Conservation (phyloP, 2,329 filamentous ascomycete genomes). For the Xylariaceae sp. region DNA sequence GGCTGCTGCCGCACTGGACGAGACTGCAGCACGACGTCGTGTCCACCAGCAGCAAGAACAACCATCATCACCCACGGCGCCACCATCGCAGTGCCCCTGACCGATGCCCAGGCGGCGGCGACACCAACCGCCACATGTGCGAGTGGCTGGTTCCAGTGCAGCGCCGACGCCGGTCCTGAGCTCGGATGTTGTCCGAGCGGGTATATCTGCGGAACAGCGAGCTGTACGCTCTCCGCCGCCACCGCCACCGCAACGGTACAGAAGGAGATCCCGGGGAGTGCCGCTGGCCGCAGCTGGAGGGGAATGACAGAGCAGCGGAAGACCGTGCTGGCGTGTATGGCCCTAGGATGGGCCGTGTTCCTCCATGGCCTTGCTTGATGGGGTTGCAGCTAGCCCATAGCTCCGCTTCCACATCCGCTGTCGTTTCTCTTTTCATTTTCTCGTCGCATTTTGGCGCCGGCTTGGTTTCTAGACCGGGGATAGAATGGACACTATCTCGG, state of each 20-base stretch:
- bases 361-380: background rate
- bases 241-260: constrained; percentile 54
- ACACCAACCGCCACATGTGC: constrained; percentile 54
- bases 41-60: constrained; percentile 54
- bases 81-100: constrained; percentile 65
- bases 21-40: constrained; percentile 77
- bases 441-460: background rate
- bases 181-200: constrained; percentile 82
- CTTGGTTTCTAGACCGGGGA: background rate
- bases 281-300: background rate
- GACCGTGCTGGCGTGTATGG: constrained; percentile 5
- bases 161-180: constrained; percentile 51
- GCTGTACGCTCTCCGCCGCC: constrained; percentile 58
- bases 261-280: constrained; percentile 42
- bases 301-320: background rate
- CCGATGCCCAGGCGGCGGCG: constrained; percentile 39
- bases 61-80: constrained; percentile 64
- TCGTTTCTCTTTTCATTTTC: background rate
- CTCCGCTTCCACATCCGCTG: background rate
- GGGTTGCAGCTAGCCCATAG: background rate
- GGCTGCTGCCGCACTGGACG: constrained; percentile 83
- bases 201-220: constrained; percentile 67
- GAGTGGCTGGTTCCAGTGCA: constrained; percentile 72
- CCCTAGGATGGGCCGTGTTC: constrained; percentile 9
- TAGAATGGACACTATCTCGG: background rate